Conservation (phyloP, 306 rosid genomes). For the Prunus salicina region DNA sequence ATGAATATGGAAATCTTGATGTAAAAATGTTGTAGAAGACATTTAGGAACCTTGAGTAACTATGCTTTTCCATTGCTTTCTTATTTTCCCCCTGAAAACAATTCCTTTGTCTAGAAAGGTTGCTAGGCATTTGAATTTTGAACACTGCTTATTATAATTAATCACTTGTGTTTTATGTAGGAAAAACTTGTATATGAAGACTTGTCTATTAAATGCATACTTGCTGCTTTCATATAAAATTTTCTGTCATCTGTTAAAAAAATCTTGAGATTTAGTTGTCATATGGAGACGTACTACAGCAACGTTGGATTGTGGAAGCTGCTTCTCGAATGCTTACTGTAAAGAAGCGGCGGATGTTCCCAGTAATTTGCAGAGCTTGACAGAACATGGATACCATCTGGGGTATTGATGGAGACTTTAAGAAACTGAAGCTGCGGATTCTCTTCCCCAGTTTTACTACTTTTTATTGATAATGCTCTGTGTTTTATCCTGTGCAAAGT, state of each 20-base stretch:
- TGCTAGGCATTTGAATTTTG: background rate
- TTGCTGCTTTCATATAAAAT: background rate
- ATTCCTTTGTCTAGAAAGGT: background rate
- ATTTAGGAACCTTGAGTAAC: background rate
- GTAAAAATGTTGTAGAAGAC: background rate
- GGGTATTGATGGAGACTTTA: slow-evolving; percentile 54
- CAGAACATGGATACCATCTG: slow-evolving; percentile 82
- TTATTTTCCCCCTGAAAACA: background rate
- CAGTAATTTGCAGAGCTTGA: slow-evolving; percentile 78
- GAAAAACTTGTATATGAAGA: background rate
- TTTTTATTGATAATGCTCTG: too few species aligned
- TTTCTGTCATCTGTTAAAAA: too few species aligned
- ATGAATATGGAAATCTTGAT: background rate
- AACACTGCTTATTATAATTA: background rate
- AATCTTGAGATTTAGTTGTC: slow-evolving; percentile 6
- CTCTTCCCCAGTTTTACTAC: background rate
- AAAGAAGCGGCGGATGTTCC: slow-evolving; percentile 64
- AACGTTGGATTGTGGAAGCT: slow-evolving; percentile 74
- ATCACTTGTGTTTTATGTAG: too few species aligned
- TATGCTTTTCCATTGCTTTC: too few species aligned
- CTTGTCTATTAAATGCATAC: background rate
- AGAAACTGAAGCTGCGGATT: slow-evolving; percentile 13
- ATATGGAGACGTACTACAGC: slow-evolving; percentile 53
- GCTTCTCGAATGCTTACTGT: slow-evolving; percentile 75
- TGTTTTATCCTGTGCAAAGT: too few species aligned